Evolutionary conservation across 495 filamentous ascomycete genomes (phyloP).

Genomic region (Hyaloscypha finlandica): DNA sequence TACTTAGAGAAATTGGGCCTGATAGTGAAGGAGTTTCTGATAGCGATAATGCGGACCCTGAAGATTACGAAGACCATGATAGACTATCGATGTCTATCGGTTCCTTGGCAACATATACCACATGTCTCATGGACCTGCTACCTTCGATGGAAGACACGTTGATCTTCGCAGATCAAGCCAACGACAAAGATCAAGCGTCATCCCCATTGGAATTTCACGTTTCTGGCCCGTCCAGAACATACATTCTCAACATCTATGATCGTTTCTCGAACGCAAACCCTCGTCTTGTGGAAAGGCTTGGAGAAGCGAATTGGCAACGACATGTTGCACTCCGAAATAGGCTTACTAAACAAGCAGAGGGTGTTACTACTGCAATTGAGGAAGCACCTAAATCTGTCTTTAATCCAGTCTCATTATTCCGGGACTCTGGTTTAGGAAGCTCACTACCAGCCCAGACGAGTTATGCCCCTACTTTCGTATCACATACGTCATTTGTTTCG

Average conservation of each 20-base stretch:
- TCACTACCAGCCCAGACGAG: constrained; percentile 12
- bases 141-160: constrained; percentile 20
- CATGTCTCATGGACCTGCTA: constrained; percentile 22
- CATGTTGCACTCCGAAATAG: constrained; percentile 14
- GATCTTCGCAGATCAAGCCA: constrained; percentile 1
- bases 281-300: constrained; percentile 16
- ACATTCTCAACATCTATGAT: constrained; percentile 16
- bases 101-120: constrained; percentile 9
- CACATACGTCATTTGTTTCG: constrained; percentile 16
- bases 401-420: constrained; percentile 15
- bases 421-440: constrained; percentile 14
- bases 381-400: constrained; percentile 5
- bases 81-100: background rate
- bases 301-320: constrained; percentile 22
- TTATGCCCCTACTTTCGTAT: constrained; percentile 12
- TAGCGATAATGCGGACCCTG: background rate
- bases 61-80: background rate
- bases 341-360: background rate
- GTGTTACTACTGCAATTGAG: background rate
- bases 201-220: constrained; percentile 5
- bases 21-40: background rate
- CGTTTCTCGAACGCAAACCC: constrained; percentile 8
- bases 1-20: background rate
- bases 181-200: background rate
- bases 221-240: constrained; percentile 12